Percentiles rank a stretch among this genome's conserved stretches.
phyloP scores from a whole-genome alignment of 139 green algal species.

The Chlorella sorokiniana region DNA sequence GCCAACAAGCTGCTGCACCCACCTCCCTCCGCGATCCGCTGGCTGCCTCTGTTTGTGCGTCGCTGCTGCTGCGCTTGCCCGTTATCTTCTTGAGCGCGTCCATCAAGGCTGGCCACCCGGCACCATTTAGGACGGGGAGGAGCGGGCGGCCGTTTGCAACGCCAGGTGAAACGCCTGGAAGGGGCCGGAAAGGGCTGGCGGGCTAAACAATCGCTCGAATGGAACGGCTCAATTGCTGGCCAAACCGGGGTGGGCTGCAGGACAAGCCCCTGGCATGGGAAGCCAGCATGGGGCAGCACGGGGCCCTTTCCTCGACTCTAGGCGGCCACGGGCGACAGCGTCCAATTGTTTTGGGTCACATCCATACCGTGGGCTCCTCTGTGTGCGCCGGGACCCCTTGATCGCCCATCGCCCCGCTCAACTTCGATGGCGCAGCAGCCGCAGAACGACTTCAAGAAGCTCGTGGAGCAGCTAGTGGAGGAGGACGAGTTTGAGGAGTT shows the following conservation, averaged over 20 bases:
- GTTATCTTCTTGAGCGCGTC: conserved; percentile 23
- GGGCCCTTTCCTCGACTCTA: background rate
- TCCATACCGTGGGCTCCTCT: too few relatives aligned
- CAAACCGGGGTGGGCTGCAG: background rate
- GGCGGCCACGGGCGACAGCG: too few relatives aligned
- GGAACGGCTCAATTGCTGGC: background rate
- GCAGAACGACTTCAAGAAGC: background rate
- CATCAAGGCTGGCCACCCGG: conserved; percentile 7
- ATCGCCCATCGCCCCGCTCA: background rate
- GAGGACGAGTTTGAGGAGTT: conserved; percentile 71
- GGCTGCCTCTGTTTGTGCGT: background rate
- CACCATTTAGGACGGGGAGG: background rate
- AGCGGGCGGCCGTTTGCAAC: background rate
- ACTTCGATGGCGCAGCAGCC: conserved; percentile 8
- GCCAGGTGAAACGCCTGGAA: conserved; percentile 1
- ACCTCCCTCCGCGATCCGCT: conserved; percentile 2
- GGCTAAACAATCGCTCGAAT: background rate
- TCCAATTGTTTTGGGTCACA: too few relatives aligned
- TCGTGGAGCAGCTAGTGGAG: conserved; percentile 40
- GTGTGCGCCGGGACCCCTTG: too few relatives aligned
- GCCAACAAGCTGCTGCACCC: background rate
- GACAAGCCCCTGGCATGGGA: background rate
- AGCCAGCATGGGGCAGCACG: background rate
- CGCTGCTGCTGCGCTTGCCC: conserved; percentile 18
- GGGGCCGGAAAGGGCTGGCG: background rate